A percentile compares a stretch with the other conserved stretches of the same genome.
Conservation (phyloP, 2,329 filamentous ascomycete genomes). For the Phialophora tarda region DNA sequence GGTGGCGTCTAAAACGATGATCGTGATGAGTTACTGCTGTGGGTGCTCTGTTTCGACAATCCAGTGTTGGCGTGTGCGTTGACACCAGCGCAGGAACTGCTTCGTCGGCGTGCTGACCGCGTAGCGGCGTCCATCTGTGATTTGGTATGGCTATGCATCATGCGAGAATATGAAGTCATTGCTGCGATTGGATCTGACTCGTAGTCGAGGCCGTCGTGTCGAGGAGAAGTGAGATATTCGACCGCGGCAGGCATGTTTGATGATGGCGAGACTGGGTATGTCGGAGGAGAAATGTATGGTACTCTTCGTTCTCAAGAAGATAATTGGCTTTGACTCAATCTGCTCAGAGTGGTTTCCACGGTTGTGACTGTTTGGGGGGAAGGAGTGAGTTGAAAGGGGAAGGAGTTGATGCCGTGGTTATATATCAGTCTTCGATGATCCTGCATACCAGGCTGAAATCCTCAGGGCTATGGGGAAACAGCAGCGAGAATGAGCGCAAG, state of each 20-base stretch:
- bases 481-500: slow-evolving; percentile 1
- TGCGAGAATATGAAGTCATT: slow-evolving; percentile 59
- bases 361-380: neutral
- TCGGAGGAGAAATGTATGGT: neutral
- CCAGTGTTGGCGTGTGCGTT: slow-evolving; percentile 28
- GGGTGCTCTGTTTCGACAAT: slow-evolving; percentile 28
- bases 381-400: neutral
- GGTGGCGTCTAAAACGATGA: slow-evolving; percentile 31
- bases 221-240: slow-evolving; percentile 35
- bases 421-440: slow-evolving; percentile 13
- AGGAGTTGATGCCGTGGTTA: slow-evolving; percentile 11
- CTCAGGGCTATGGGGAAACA: neutral
- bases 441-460: slow-evolving; percentile 18
- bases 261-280: neutral
- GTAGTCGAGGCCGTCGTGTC: slow-evolving; percentile 29
- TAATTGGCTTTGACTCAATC: neutral
- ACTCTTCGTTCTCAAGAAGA: neutral
- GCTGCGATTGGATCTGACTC: slow-evolving; percentile 37
- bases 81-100: slow-evolving; percentile 35
- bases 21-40: slow-evolving; percentile 35
- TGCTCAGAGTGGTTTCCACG: neutral
- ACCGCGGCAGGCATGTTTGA: slow-evolving; percentile 37
- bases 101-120: slow-evolving; percentile 51
- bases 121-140: slow-evolving; percentile 67
- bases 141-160: slow-evolving; percentile 70